Percentiles rank a stretch among this genome's conserved stretches.
Conservation (phyloP, 2,329 filamentous ascomycete species). For the Colletotrichum karsti region DNA sequence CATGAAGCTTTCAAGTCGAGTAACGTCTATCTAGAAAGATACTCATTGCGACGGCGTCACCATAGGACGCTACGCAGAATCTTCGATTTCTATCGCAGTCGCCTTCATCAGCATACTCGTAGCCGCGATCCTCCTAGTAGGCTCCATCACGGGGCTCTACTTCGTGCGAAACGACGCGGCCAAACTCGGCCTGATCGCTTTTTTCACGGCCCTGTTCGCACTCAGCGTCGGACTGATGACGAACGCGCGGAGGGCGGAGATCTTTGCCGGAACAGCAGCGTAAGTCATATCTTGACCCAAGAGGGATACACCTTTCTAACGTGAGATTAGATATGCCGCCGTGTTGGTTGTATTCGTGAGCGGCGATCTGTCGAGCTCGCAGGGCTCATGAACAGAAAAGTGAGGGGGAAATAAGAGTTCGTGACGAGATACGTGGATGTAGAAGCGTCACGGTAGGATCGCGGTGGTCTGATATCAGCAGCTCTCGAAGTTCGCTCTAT, state of each 20-base stretch:
- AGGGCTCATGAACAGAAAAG: background rate
- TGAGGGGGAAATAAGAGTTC: background rate
- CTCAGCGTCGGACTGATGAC: slow-evolving; percentile 25
- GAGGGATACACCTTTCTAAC: background rate
- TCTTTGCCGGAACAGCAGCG: slow-evolving; percentile 30
- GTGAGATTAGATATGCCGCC: background rate
- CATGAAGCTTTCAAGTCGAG: too few relatives aligned
- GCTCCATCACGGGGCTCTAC: slow-evolving; percentile 18
- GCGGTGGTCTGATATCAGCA: too few relatives aligned
- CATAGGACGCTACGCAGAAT: slow-evolving; percentile 3
- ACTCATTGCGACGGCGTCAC: background rate
- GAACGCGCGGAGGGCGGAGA: slow-evolving; percentile 27
- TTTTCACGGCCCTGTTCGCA: slow-evolving; percentile 30
- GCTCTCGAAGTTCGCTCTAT: too few relatives aligned
- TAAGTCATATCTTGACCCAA: background rate
- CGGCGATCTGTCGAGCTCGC: background rate
- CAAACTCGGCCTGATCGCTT: slow-evolving; percentile 24
- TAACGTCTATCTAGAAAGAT: background rate
- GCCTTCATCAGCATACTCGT: slow-evolving; percentile 5
- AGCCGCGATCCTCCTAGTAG: slow-evolving; percentile 3
- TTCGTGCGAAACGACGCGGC: slow-evolving; percentile 6
- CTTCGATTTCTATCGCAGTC: background rate
- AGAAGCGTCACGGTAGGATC: too few relatives aligned
- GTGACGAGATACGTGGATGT: too few relatives aligned
- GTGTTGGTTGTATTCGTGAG: slow-evolving; percentile 28